Conservation (phyloP, 2,329 filamentous ascomycete genomes). For the Lachnellula arida region DNA sequence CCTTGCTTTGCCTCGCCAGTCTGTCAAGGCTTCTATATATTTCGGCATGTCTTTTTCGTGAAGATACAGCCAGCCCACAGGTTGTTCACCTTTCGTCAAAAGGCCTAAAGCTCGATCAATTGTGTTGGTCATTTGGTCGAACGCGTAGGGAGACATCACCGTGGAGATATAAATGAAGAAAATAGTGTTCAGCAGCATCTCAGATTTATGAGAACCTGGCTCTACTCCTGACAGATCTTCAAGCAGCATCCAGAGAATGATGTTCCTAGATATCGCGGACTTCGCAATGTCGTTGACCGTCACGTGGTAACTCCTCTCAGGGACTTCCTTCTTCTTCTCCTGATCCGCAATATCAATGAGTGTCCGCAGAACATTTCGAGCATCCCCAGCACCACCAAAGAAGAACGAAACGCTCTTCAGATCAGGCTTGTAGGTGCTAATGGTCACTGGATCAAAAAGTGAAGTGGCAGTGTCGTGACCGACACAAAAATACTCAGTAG, state of each 20-base stretch:
- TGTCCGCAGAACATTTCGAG: constrained; percentile 6
- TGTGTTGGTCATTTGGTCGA: constrained; percentile 6
- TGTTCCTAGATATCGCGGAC: constrained; percentile 5
- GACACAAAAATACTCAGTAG: constrained; percentile 1
- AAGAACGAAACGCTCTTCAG: constrained; percentile 8
- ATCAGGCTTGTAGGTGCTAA: background rate
- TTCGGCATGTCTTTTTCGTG: constrained; percentile 4
- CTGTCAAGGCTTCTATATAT: constrained; percentile 7
- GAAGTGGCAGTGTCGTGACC: constrained; percentile 3
- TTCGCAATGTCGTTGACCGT: constrained; percentile 14
- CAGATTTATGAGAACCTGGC: constrained; percentile 1
- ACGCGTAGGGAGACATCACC: constrained; percentile 13
- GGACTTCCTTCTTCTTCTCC: background rate
- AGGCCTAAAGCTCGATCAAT: constrained; percentile 3
- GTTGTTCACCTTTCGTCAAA: constrained; percentile 2
- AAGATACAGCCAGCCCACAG: constrained; percentile 9
- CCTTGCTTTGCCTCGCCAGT: constrained; percentile 5
- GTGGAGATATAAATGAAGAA: constrained; percentile 10
- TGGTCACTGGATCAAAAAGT: background rate
- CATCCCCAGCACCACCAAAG: constrained; percentile 12
- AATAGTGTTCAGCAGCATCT: constrained; percentile 8
- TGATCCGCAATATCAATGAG: constrained; percentile 6
- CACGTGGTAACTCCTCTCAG: constrained; percentile 9
- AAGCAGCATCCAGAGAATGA: constrained; percentile 13
- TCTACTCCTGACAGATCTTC: constrained; percentile 6